These are phyloP conservation scores for Saccharomycopsis phalli DNA, from an alignment of 1,139 yeast species.

Conservation along the genomic window DNA sequence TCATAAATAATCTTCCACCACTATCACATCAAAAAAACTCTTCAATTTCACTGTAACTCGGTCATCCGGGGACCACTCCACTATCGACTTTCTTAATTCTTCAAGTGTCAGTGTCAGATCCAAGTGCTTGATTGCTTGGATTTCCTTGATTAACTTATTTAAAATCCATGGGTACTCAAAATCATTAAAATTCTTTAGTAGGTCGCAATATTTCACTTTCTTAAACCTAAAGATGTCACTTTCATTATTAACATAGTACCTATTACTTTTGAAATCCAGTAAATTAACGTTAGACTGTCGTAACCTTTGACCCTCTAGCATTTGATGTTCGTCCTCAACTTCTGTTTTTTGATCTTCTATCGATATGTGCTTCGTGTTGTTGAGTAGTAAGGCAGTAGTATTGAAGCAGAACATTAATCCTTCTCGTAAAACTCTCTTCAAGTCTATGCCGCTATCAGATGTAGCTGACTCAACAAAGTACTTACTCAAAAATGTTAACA, in stretches of 20 bases:
- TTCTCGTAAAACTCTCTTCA: constrained; percentile 1
- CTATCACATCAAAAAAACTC: constrained; percentile 16
- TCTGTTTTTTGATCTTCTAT: constrained; percentile 5
- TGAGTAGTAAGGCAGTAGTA: constrained; percentile 11
- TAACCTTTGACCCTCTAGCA: constrained; percentile 16
- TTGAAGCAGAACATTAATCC: constrained; percentile 18
- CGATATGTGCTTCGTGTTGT: constrained; percentile 1
- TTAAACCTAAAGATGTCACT: constrained; percentile 17
- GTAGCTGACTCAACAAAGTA: constrained; percentile 44
- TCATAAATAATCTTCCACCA: constrained; percentile 18
- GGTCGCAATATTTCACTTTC: constrained; percentile 21
- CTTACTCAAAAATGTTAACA: constrained; percentile 73
- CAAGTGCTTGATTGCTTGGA: constrained; percentile 10
- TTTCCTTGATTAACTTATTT: constrained; percentile 18
- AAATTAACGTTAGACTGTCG: background rate
- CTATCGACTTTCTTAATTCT: constrained; percentile 5
- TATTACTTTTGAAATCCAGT: constrained; percentile 7
- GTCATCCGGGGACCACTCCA: constrained; percentile 17
- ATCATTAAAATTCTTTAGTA: constrained; percentile 28
- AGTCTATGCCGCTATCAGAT: too few species aligned
- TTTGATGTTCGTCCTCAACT: constrained; percentile 14
- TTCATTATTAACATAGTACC: constrained; percentile 9
- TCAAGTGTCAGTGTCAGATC: constrained; percentile 4
- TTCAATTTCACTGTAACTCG: constrained; percentile 9
- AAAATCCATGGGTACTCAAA: constrained; percentile 20